Conservation (phyloP, 345 rosid genomes). For the Anastatica hierochuntica region DNA sequence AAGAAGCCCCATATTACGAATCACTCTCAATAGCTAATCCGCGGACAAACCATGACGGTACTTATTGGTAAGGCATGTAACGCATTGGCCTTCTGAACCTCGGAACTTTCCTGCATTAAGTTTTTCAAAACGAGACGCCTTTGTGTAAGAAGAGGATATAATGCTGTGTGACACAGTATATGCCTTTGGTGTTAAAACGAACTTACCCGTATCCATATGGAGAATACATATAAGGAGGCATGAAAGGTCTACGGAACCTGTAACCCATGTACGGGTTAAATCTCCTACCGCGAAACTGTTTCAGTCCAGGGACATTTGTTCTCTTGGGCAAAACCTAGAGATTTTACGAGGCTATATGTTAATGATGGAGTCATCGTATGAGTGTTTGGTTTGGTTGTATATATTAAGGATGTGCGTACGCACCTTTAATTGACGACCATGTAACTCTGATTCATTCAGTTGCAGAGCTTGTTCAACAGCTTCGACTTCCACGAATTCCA, state of each 20-base stretch:
- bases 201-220: slow-evolving; percentile 90
- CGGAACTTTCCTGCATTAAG: slow-evolving; percentile 65
- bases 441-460: slow-evolving; percentile 84
- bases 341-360: too few relatives aligned
- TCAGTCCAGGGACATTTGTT: slow-evolving; percentile 93
- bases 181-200: slow-evolving; percentile 5
- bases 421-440: slow-evolving; percentile 92
- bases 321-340: slow-evolving; percentile 75
- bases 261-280: slow-evolving; percentile 64
- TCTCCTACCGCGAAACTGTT: slow-evolving; percentile 70
- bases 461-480: slow-evolving; percentile 79
- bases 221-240: slow-evolving; percentile 66
- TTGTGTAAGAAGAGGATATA: background rate
- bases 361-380: too few relatives aligned
- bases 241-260: slow-evolving; percentile 63
- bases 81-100: slow-evolving; percentile 83
- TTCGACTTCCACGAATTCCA: slow-evolving; percentile 78
- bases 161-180: background rate
- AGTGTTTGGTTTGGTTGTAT: background rate
- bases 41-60: background rate
- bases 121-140: background rate
- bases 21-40: background rate
- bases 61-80: slow-evolving; percentile 85
- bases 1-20: background rate
- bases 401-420: background rate